Conservation (phyloP, 1,284 basidiomycete genomes). For the Coniophora puteana region DNA sequence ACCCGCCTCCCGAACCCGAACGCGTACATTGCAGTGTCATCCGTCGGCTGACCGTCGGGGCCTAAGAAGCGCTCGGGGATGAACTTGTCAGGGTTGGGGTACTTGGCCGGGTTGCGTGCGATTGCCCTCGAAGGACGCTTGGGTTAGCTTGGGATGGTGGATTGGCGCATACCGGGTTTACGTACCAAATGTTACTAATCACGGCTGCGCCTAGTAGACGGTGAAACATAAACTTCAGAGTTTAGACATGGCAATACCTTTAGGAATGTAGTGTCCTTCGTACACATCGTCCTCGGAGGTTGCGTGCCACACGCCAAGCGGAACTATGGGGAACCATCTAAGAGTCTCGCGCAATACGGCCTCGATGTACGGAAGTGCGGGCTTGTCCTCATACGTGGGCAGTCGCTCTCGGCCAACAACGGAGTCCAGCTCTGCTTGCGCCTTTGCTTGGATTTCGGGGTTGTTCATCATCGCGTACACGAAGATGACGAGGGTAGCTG, state of each 20-base stretch:
- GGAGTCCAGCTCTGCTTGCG: constrained; percentile 16
- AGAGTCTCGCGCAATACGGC: constrained; percentile 15
- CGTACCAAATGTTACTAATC: too few relatives aligned
- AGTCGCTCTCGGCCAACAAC: constrained; percentile 17
- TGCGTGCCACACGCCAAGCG: constrained; percentile 4
- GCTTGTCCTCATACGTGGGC: constrained; percentile 16
- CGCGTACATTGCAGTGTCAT: constrained; percentile 1
- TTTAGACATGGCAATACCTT: too few relatives aligned
- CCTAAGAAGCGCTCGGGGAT: constrained; percentile 11
- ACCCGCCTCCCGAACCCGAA: constrained; percentile 2
- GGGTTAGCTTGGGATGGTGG: too few relatives aligned
- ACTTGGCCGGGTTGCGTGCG: constrained; percentile 8
- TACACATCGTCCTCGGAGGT: background rate
- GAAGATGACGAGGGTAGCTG: constrained; percentile 31
- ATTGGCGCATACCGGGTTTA: too few relatives aligned
- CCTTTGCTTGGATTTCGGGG: constrained; percentile 17
- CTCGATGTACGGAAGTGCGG: constrained; percentile 15
- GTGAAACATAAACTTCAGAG: too few relatives aligned
- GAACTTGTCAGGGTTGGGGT: constrained; percentile 11
- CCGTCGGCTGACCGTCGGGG: background rate
- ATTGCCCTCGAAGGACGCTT: too few relatives aligned
- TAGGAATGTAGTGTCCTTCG: background rate
- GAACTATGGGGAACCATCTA: constrained; percentile 10
- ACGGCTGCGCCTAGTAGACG: too few relatives aligned
- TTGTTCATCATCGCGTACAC: constrained; percentile 23